Conservation (phyloP, 306 rosid species). For the Acacia melanoxylon region DNA sequence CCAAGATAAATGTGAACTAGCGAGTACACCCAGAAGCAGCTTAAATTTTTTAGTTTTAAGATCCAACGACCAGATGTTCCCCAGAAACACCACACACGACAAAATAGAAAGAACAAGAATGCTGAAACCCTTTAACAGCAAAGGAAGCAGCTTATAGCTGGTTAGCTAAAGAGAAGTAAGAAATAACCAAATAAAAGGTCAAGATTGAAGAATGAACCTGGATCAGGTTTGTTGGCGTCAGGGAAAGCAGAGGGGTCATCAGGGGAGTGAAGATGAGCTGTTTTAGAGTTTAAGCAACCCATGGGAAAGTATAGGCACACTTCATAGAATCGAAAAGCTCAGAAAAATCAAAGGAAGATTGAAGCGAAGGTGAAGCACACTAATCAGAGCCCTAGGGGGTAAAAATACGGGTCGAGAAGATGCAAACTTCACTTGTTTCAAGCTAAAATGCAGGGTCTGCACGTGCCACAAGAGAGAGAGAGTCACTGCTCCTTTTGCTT, state of each 20-base stretch:
- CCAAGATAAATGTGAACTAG: background rate
- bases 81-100: background rate
- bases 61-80: background rate
- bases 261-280: slow-evolving; percentile 62
- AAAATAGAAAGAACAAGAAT: background rate
- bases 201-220: slow-evolving; percentile 42
- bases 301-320: slow-evolving; percentile 5
- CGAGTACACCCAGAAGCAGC: background rate
- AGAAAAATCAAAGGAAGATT: background rate
- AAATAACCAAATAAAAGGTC: background rate
- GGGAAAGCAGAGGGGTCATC: slow-evolving; percentile 52
- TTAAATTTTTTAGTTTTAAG: slow-evolving; percentile 7
- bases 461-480: slow-evolving; percentile 24
- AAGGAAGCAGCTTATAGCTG: background rate
- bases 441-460: background rate
- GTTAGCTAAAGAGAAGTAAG: background rate
- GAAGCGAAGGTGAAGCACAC: background rate
- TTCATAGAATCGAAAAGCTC: slow-evolving; percentile 5
- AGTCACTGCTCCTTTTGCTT: slow-evolving; percentile 30
- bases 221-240: slow-evolving; percentile 55
- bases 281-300: slow-evolving; percentile 80
- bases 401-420: background rate
- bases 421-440: slow-evolving; percentile 13
- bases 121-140: background rate
- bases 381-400: background rate